These are phyloP conservation scores for Parachaetomium inaequale DNA, from an alignment of 495 filamentous ascomycete genomes.

Conservation along the genomic window DNA sequence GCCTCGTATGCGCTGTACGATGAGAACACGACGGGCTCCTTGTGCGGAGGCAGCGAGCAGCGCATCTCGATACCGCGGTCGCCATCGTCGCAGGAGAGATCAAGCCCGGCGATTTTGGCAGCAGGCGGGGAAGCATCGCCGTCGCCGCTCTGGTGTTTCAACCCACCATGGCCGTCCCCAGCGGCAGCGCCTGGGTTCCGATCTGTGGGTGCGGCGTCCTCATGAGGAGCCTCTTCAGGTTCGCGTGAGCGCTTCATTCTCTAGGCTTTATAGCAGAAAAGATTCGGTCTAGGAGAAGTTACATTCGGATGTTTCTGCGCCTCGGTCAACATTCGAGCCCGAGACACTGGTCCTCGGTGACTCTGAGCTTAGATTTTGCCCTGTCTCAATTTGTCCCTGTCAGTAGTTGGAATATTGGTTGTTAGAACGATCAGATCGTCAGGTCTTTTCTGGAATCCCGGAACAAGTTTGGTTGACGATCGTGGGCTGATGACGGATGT, in stretches of 20 bases:
- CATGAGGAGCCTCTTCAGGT: conserved; percentile 41
- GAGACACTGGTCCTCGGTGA: too few species aligned
- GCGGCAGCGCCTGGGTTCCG: background rate
- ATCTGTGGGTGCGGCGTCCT: conserved; percentile 4
- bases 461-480: background rate
- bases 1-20: conserved; percentile 81
- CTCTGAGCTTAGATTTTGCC: too few species aligned
- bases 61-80: conserved; percentile 52
- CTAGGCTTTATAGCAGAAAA: background rate
- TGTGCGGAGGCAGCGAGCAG: conserved; percentile 78
- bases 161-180: background rate
- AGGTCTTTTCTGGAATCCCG: background rate
- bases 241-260: conserved; percentile 54
- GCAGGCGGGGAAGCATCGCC: conserved; percentile 27
- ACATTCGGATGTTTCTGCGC: background rate
- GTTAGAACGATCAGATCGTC: background rate
- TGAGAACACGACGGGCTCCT: conserved; percentile 61
- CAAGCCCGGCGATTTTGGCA: conserved; percentile 44
- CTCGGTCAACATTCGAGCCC: too few species aligned
- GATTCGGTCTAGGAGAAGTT: conserved; percentile 8
- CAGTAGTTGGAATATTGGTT: background rate
- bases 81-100: conserved; percentile 26
- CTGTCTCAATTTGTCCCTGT: too few species aligned
- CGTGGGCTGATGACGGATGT: background rate
- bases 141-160: conserved; percentile 11